Evolutionary conservation across 768 basidiomycete genomes (phyloP).

Genomic region (Trametes cinnabarina): DNA sequence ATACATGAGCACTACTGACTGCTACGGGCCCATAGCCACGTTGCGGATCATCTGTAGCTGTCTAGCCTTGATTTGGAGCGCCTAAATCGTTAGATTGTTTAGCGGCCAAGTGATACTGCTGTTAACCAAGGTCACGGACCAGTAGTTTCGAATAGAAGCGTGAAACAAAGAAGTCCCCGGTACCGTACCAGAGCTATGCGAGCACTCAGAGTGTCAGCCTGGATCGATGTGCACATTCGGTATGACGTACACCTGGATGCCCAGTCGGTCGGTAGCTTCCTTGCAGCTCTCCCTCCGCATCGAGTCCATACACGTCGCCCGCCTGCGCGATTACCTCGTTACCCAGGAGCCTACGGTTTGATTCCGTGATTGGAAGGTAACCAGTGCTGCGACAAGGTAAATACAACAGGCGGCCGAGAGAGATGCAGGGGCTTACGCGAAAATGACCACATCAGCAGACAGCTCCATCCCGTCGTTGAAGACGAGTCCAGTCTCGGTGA

Average conservation of each 20-base stretch:
- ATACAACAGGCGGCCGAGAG: neutral
- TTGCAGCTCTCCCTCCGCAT: conserved; percentile 40
- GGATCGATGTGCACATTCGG: too few relatives aligned
- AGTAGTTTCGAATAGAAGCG: conserved; percentile 38
- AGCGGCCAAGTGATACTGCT: too few relatives aligned
- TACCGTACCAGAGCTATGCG: conserved; percentile 40
- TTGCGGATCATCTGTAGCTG: conserved; percentile 24
- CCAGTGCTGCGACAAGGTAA: conserved; percentile 27
- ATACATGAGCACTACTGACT: too few relatives aligned
- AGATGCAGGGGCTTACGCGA: conserved; percentile 22
- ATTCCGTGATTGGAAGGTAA: conserved; percentile 33
- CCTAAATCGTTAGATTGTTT: conserved; percentile 22
- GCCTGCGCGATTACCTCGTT: conserved; percentile 34
- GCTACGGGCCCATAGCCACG: too few relatives aligned
- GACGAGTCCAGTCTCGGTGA: conserved; percentile 24
- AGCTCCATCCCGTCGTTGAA: conserved; percentile 29
- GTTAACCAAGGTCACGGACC: conserved; percentile 22
- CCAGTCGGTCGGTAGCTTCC: conserved; percentile 41
- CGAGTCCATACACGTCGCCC: conserved; percentile 36
- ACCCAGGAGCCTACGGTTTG: conserved; percentile 35
- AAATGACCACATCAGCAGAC: conserved; percentile 32
- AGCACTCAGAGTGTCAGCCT: too few relatives aligned
- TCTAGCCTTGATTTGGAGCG: conserved; percentile 36
- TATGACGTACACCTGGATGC: conserved; percentile 40
- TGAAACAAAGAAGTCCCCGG: conserved; percentile 35